A percentile compares a stretch with the other conserved stretches of the same genome.
These are phyloP conservation scores for Barnettozyma populi DNA, from an alignment of 805 yeast genomes.

Conservation along the genomic window DNA sequence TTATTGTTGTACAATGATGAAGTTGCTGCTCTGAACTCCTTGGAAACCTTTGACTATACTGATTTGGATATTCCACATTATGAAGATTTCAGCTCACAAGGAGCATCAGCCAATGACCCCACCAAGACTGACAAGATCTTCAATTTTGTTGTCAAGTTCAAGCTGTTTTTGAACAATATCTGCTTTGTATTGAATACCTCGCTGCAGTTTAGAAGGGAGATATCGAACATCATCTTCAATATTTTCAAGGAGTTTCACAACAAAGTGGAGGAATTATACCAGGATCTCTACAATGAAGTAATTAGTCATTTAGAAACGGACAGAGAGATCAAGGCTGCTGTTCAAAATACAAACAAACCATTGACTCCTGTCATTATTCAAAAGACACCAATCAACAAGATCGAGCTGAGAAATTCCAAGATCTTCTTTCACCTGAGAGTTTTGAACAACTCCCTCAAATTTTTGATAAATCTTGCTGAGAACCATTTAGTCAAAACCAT, in stretches of 20 bases:
- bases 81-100: background rate
- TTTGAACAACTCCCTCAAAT: slow-evolving; percentile 32
- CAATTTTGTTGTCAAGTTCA: slow-evolving; percentile 19
- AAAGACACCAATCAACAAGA: slow-evolving; percentile 14
- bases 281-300: slow-evolving; percentile 22
- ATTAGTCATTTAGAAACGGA: slow-evolving; percentile 21
- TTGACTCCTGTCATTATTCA: slow-evolving; percentile 5
- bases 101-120: slow-evolving; percentile 25
- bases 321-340: slow-evolving; percentile 11
- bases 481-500: slow-evolving; percentile 13
- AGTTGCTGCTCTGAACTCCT: slow-evolving; percentile 35
- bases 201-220: slow-evolving; percentile 24
- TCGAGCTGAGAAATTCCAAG: slow-evolving; percentile 18
- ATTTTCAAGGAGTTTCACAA: slow-evolving; percentile 20
- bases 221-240: slow-evolving; percentile 19
- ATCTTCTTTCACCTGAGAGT: slow-evolving; percentile 33
- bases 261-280: slow-evolving; percentile 19
- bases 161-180: slow-evolving; percentile 16
- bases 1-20: slow-evolving; percentile 45
- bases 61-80: slow-evolving; percentile 26
- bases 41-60: slow-evolving; percentile 25
- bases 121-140: slow-evolving; percentile 9
- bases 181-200: slow-evolving; percentile 23
- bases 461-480: slow-evolving; percentile 24
- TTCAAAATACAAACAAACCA: slow-evolving; percentile 3